Evolutionary conservation across 1,139 yeast species (phyloP), one percentile per base, ranked within the genome.

Genomic region (Debaryomyces sp.): DNA sequence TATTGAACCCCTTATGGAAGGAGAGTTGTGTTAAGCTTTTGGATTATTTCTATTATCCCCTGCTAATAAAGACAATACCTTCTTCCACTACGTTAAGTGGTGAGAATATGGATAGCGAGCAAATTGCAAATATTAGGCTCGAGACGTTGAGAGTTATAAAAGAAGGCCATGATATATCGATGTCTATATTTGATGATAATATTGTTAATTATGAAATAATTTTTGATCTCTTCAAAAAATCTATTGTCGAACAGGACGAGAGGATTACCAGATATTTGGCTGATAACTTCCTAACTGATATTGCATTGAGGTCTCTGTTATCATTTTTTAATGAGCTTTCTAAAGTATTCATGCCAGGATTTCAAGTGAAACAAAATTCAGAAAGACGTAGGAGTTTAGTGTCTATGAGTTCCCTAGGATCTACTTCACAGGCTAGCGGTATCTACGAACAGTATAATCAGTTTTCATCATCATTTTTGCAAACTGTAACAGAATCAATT

Each of bases 1-100:
- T 83, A 6, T 60, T 82, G n/a, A 67, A 76, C 39, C 73, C 79
- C 0, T 64, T 73, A 17, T 85, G 91, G 89, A 66, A 67, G 41
- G 72, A 69, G 1, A 80, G 81, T 55, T 68, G 81, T 42, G 62
- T 66, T 21, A 67, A 65, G n/a, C 51, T 85, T 3, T 62, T 84
- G 22, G 68, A 72, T 22, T 67, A 70, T 22, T 85, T 84, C 57
- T 84, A 73, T 58, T 64, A 63, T 37, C 67, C 66, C 22, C 12
- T 8, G 21, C 26, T 13, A 21, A 24, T 9, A n/a, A 22, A 12
- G 24, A 26, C 21, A 27, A n/a, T 6, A 2, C 5, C 30, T 27
- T 12, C 30, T 26, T 26, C 47, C 3, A 21, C 26, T 6, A 29
- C 3, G 12, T 9, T 39, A 8, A 15, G 30, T 10, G 6, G 23